phyloP scores from a whole-genome alignment of 805 yeast genomes.

The Wickerhamomyces xylosicus region DNA sequence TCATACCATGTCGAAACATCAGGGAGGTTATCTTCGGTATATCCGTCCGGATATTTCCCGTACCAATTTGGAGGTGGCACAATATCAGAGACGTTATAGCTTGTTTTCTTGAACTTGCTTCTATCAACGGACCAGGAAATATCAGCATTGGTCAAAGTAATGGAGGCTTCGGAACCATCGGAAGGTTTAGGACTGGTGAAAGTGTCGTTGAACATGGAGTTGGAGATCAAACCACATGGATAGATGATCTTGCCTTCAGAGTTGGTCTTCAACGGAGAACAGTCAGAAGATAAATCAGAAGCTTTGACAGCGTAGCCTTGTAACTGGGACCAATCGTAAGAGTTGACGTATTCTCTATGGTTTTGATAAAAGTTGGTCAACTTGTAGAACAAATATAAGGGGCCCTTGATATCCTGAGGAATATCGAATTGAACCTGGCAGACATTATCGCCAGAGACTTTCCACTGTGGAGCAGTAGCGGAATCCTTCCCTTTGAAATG shows the following conservation, averaged over 20 bases:
- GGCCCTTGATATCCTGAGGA: slow-evolving; percentile 60
- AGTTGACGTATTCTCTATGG: slow-evolving; percentile 86
- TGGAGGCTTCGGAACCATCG: slow-evolving; percentile 3
- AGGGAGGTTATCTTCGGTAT: slow-evolving; percentile 73
- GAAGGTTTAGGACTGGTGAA: slow-evolving; percentile 38
- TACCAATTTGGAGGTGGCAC: slow-evolving; percentile 96
- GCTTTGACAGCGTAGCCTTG: slow-evolving; percentile 60
- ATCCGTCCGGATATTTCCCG: slow-evolving; percentile 72
- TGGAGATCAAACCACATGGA: slow-evolving; percentile 95
- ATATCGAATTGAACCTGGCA: slow-evolving; percentile 67
- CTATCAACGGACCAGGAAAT: slow-evolving; percentile 85
- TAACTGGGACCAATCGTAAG: slow-evolving; percentile 72
- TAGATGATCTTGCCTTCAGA: slow-evolving; percentile 55
- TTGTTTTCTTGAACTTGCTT: slow-evolving; percentile 60
- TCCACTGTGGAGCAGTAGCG: slow-evolving; percentile 51
- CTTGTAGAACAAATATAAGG: slow-evolving; percentile 71
- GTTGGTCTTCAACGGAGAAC: slow-evolving; percentile 52
- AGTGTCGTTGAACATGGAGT: slow-evolving; percentile 86
- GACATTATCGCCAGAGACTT: slow-evolving; percentile 27
- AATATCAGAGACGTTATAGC: slow-evolving; percentile 55
- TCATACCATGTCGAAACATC: slow-evolving; percentile 69
- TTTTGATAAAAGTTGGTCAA: slow-evolving; percentile 89
- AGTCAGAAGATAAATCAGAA: slow-evolving; percentile 37
- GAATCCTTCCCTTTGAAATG: slow-evolving; percentile 45
- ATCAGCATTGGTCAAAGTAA: slow-evolving; percentile 30